A percentile compares a stretch with the other conserved stretches of the same genome.
Evolutionary conservation across 2,329 filamentous ascomycete species (phyloP).

Genomic region (Aspergillus glaucus): DNA sequence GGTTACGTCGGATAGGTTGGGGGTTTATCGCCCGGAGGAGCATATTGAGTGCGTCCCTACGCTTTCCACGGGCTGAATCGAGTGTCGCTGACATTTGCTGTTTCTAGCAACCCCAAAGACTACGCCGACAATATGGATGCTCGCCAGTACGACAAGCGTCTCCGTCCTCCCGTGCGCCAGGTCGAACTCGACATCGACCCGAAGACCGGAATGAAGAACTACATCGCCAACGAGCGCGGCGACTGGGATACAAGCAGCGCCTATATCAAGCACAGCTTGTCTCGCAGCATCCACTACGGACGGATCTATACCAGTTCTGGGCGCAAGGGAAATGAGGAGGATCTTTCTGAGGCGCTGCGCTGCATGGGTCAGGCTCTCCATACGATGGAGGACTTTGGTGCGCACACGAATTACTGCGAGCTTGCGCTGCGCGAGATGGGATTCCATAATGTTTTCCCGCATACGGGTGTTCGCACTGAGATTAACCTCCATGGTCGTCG

Average conservation of each 20-base stretch:
- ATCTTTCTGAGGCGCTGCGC: slow-evolving; percentile 72
- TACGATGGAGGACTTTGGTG: slow-evolving; percentile 71
- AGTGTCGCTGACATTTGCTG: background rate
- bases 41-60: slow-evolving; percentile 40
- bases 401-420: slow-evolving; percentile 80
- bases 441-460: slow-evolving; percentile 62
- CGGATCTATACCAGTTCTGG: slow-evolving; percentile 65
- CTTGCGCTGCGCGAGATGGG: slow-evolving; percentile 68
- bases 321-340: slow-evolving; percentile 61
- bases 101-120: slow-evolving; percentile 67
- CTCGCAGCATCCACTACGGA: slow-evolving; percentile 69
- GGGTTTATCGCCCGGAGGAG: slow-evolving; percentile 70
- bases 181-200: slow-evolving; percentile 67
- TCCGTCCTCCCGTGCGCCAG: slow-evolving; percentile 70
- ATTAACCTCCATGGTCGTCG: slow-evolving; percentile 59
- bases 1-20: slow-evolving; percentile 71
- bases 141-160: slow-evolving; percentile 64
- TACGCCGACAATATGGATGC: slow-evolving; percentile 86
- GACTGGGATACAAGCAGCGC: slow-evolving; percentile 85
- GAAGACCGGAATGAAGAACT: slow-evolving; percentile 96
- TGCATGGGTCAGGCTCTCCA: slow-evolving; percentile 71
- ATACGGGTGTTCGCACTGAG: slow-evolving; percentile 62
- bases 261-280: slow-evolving; percentile 71
- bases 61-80: background rate
- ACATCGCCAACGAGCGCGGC: slow-evolving; percentile 85